Evolutionary conservation across 352 stramenopile species (phyloP).

Genomic region (Phytophthora megakarya): DNA sequence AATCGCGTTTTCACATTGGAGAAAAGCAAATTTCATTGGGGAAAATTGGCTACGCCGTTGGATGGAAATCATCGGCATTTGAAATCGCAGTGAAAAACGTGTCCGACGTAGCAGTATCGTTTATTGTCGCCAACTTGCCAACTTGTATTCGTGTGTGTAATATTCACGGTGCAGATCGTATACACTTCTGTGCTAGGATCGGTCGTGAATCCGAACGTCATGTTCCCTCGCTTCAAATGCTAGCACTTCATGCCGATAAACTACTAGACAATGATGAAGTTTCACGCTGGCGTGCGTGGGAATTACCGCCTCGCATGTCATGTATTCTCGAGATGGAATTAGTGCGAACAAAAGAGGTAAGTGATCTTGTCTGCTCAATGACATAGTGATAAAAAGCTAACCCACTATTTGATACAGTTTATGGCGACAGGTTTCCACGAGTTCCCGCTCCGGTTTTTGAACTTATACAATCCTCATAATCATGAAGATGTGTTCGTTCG

Average conservation of each 20-base stretch:
- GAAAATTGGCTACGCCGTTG: slow-evolving; percentile 84
- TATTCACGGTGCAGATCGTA: slow-evolving; percentile 38
- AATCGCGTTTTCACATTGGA: slow-evolving; percentile 59
- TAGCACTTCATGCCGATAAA: slow-evolving; percentile 50
- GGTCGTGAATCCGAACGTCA: slow-evolving; percentile 8
- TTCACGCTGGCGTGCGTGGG: slow-evolving; percentile 47
- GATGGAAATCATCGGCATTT: slow-evolving; percentile 76
- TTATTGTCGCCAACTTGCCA: slow-evolving; percentile 64
- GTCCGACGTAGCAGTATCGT: slow-evolving; percentile 65
- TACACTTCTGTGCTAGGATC: slow-evolving; percentile 31
- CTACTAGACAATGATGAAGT: slow-evolving; percentile 3
- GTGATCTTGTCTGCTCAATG: slow-evolving; percentile 1
- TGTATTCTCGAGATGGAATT: slow-evolving; percentile 78
- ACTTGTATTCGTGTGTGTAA: slow-evolving; percentile 56
- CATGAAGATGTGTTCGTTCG: slow-evolving; percentile 63
- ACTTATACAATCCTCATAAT: slow-evolving; percentile 84
- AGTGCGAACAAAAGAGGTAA: slow-evolving; percentile 64
- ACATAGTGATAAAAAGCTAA: slow-evolving; percentile 7
- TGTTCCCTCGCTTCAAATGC: slow-evolving; percentile 48
- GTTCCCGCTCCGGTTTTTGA: slow-evolving; percentile 70
- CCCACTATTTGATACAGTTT: slow-evolving; percentile 31
- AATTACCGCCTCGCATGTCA: slow-evolving; percentile 42
- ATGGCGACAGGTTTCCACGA: slow-evolving; percentile 58
- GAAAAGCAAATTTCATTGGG: slow-evolving; percentile 66
- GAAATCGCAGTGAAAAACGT: slow-evolving; percentile 68